Evolutionary conservation across 148 eudicot species (phyloP).

Genomic region (Talinum fruticosum): DNA sequence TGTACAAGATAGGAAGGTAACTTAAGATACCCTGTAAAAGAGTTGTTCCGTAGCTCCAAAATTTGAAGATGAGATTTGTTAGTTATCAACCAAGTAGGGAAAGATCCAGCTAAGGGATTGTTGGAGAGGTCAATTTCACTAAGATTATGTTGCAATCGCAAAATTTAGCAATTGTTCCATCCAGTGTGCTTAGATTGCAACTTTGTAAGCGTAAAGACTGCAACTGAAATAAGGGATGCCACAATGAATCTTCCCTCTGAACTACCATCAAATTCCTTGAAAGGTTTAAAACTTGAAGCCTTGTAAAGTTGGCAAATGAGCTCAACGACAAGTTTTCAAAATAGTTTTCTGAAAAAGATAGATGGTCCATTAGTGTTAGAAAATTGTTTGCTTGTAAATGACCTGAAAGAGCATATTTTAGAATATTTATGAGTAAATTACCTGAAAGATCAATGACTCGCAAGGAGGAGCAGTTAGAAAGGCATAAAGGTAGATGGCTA

Average conservation of each 20-base stretch:
- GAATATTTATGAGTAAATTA: neutral
- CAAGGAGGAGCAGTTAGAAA: neutral
- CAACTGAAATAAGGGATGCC: conserved; percentile 13
- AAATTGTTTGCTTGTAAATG: neutral
- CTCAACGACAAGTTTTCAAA: neutral
- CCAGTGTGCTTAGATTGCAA: neutral
- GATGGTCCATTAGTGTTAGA: neutral
- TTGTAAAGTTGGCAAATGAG: neutral
- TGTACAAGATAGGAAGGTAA: neutral
- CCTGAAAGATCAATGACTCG: neutral
- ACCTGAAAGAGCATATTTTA: neutral
- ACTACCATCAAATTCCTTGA: neutral
- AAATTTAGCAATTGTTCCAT: neutral
- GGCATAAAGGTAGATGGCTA: neutral
- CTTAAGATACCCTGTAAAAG: neutral
- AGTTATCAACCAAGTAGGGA: conserved; percentile 20
- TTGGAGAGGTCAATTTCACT: conserved; percentile 17
- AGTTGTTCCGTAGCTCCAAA: conserved; percentile 7
- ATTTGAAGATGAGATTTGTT: neutral
- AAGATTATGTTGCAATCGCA: neutral
- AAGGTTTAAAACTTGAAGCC: neutral
- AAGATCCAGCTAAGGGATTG: conserved; percentile 1
- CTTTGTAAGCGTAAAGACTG: neutral
- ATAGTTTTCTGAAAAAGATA: neutral
- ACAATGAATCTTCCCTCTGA: neutral